These are phyloP conservation scores for Mycosarcoma mackinlayi DNA, from an alignment of 1,284 basidiomycete genomes.

Conservation along the genomic window DNA sequence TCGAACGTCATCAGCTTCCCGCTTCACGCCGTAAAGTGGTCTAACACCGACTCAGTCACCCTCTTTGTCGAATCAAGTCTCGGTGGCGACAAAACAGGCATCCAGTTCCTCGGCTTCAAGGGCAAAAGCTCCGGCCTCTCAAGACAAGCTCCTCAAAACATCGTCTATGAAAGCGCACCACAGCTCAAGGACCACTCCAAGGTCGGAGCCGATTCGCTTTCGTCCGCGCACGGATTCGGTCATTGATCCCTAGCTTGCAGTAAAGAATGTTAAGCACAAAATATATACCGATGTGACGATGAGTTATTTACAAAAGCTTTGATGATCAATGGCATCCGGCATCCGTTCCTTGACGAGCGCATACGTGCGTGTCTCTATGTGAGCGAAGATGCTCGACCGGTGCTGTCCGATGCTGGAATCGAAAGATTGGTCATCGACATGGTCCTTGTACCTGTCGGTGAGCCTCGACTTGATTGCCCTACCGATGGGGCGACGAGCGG, in stretches of 20 bases:
- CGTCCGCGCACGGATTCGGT: conserved; percentile 45
- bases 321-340: background rate
- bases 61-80: conserved; percentile 54
- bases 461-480: conserved; percentile 33
- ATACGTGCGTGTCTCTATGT: conserved; percentile 3
- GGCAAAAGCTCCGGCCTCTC: conserved; percentile 48
- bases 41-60: conserved; percentile 56
- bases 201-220: conserved; percentile 26
- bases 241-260: conserved; percentile 26
- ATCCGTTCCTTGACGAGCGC: background rate
- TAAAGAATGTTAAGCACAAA: background rate
- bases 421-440: conserved; percentile 41
- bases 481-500: conserved; percentile 58
- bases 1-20: conserved; percentile 58
- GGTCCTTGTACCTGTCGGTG: conserved; percentile 37
- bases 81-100: conserved; percentile 36
- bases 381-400: conserved; percentile 16
- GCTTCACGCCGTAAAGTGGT: conserved; percentile 59
- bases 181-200: conserved; percentile 62
- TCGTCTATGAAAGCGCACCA: conserved; percentile 65
- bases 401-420: conserved; percentile 41
- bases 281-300: conserved; percentile 9
- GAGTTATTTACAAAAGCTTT: conserved; percentile 11
- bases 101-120: conserved; percentile 64
- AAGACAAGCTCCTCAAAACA: conserved; percentile 48